Base-by-base conservation (phyloP, 1,284 basidiomycete genomes). In the Heterobasidion irregulare region DNA sequence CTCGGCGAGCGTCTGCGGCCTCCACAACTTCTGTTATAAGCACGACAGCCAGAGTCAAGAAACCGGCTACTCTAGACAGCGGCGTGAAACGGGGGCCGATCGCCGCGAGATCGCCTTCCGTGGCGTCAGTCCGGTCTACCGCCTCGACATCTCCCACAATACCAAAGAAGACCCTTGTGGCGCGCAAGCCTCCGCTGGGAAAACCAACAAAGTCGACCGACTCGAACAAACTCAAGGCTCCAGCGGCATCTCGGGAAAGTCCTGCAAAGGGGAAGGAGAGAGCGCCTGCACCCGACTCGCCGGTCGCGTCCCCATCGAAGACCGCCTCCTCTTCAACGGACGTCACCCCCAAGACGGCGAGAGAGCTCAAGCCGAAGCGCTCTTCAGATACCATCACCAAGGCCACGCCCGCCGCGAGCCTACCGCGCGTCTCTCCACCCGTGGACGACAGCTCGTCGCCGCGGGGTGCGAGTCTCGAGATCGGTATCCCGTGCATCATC, bases 401-500 rank as follows among this genome's bases (percentile, higher is more conserved):
- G 26, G 61, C 65, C 1, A 58, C 56, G 1, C 34, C 46, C 18
- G 19, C 56, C 53, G 12, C 57, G 51, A 49, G 59, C 52, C 36
- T 56, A 45, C 48, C 48, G n/a, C 53, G 46, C 6, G 19, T 9
- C 53, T 43, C 34, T 49, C 33, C 16, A 33, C 53, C 38, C 36
- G 43, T 15, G n/a, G 26, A 32, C 16, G 41, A 35, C 35, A 26
- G 1, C 47, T 50, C 45, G 12, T 12, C 49, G 26, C 56, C 59
- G 35, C 49, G 74, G 10, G 92, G 93, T 0, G 83, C 88, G 1
- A 85, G 82, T 6, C 79, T 97, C 43, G 84, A 90, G 46, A 83
- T 95, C 18, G 93, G 94, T 7, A 95, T 96, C 50, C 92, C 92
- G 0, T 96, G 93, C 71, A 92, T 96, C 65, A 90, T 95, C 55